These are phyloP conservation scores for Tetracentron sinense DNA, from an alignment of 164 flowering plant species.

Conservation along the genomic window DNA sequence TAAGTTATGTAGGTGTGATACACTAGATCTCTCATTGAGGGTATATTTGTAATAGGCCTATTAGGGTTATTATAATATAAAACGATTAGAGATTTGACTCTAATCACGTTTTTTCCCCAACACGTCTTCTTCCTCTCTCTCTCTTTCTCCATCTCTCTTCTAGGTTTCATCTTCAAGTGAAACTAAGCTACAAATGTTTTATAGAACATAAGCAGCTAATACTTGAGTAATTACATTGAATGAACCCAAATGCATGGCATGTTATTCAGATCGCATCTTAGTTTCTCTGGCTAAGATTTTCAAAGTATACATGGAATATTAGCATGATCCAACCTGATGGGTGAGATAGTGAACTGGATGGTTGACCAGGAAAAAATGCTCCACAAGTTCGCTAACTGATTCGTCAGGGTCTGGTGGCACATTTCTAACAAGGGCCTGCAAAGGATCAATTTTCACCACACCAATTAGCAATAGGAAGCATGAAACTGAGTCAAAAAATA, in stretches of 20 bases:
- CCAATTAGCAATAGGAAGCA: neutral
- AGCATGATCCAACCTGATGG: slow-evolving; percentile 57
- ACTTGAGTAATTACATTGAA: no score
- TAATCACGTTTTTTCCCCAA: no score
- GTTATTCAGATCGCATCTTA: neutral
- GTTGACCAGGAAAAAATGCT: slow-evolving; percentile 83
- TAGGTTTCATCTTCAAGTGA: no score
- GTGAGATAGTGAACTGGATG: slow-evolving; percentile 83
- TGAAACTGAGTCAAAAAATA: neutral
- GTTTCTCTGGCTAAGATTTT: neutral
- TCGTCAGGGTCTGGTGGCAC: slow-evolving; percentile 88
- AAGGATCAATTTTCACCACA: neutral
- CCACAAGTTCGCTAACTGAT: slow-evolving; percentile 73
- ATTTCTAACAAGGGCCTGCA: slow-evolving; percentile 86
- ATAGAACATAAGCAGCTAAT: no score
- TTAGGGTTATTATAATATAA: no score
- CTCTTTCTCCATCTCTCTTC: no score
- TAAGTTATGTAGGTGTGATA: no score
- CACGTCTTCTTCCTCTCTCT: no score
- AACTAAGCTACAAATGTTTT: no score
- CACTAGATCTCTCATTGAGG: no score
- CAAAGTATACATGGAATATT: neutral
- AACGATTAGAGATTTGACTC: no score
- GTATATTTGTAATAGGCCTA: no score
- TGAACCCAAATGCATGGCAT: neutral